Evolutionary conservation across 2,329 filamentous ascomycete genomes (phyloP), one percentile per base, ranked within the genome.

Genomic region (Macrophomina phaseolina): DNA sequence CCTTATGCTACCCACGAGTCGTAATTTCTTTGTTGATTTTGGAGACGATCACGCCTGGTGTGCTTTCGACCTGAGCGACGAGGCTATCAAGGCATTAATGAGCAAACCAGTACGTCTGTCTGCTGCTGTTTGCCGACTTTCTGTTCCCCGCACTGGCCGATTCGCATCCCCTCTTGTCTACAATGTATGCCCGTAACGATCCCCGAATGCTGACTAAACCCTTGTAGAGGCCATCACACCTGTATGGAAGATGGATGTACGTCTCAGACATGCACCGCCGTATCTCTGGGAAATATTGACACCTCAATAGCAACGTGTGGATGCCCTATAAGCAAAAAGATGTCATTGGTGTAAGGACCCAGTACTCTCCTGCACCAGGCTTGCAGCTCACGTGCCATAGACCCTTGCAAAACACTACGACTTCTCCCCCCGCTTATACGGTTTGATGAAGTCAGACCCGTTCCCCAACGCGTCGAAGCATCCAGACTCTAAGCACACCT

Each of bases 171-270:
- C 23, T 23, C 23, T 23, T 23, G 23, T 23, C 23, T 23, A 23
- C 23, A 23, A 23, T 23, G 23, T 23, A 23, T 23, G 23, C 23
- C 23, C 23, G 3, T 23, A 23, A 23, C 23, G 23, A 23, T 23
- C 23, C 23, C 23, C 23, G 23, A 11, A 14, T n/a, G 9, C 60
- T 52, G 42, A 52, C 53, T 32, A 38, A n/a, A 34, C 1, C 7
- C 28, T 16, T 45, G 28, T 74, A 85, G 72, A 80, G 83, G 66
- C 82, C 84, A 2, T 78, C 77, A 48, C 81, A 80, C 58, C 78
- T 83, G 53, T 84, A 82, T 68, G 88, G 90, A 4, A 83, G 90
- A 76, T 93, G 91, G 91, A 91, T 93, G 87, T 88, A 79, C 75
- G 86, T 23, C 23, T 23, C 23, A 23, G 23, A 23, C 2, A 23